phyloP scores from a whole-genome alignment of 148 eudicot genomes.

The Amaranthus cruentus region DNA sequence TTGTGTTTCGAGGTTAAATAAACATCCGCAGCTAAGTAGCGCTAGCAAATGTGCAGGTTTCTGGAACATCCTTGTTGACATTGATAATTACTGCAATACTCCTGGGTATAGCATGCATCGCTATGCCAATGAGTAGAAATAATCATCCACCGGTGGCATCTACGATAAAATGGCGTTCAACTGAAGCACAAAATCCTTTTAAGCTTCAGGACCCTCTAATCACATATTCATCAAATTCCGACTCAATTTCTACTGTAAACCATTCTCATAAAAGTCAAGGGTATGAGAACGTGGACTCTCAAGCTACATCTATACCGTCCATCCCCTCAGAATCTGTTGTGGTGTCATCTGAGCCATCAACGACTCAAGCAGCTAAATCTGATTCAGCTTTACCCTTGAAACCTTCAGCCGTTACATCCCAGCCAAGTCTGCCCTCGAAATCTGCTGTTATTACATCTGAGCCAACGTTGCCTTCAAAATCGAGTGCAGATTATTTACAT shows the following conservation, averaged over 20 bases:
- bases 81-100: conserved; percentile 21
- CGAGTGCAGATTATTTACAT: neutral
- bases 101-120: conserved; percentile 23
- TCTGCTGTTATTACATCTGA: neutral
- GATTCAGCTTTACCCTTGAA: neutral
- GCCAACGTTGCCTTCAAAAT: conserved; percentile 6
- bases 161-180: conserved; percentile 14
- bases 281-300: conserved; percentile 3
- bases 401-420: neutral
- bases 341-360: conserved; percentile 6
- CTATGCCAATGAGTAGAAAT: conserved; percentile 14
- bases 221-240: conserved; percentile 4
- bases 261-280: conserved; percentile 10
- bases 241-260: conserved; percentile 13
- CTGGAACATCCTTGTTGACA: conserved; percentile 13
- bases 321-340: neutral
- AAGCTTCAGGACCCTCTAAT: conserved; percentile 13
- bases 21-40: neutral
- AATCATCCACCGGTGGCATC: conserved; percentile 4
- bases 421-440: neutral
- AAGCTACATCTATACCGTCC: conserved; percentile 3
- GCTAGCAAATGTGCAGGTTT: conserved; percentile 18
- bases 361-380: neutral
- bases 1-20: neutral
- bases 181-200: conserved; percentile 10